Conservation (phyloP, 2,329 filamentous ascomycete species). For the Cladophialophora exuberans region DNA sequence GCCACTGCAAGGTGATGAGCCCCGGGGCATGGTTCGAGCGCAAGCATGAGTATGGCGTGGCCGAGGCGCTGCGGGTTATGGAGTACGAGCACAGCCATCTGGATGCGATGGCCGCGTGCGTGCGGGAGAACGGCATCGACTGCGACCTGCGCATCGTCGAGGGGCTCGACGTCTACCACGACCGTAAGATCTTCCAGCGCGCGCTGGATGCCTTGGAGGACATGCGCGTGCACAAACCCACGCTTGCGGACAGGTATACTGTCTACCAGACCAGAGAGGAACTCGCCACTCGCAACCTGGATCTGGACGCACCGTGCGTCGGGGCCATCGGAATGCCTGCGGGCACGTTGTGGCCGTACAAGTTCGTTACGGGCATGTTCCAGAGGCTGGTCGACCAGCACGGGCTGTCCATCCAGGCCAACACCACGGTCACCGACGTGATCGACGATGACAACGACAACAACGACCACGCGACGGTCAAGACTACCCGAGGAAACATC, state of each 20-base stretch:
- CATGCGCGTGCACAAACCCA: background rate
- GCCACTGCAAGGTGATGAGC: conserved; percentile 18
- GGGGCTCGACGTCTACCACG: background rate
- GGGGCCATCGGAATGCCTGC: background rate
- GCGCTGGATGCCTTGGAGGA: background rate
- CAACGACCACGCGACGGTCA: background rate
- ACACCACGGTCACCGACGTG: background rate
- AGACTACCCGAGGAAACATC: background rate
- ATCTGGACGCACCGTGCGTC: background rate
- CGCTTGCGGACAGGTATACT: background rate
- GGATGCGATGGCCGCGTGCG: background rate
- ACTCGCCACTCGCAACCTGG: background rate
- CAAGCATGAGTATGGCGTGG: background rate
- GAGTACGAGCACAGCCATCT: background rate
- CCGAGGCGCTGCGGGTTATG: background rate
- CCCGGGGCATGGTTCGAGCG: background rate
- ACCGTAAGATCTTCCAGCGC: background rate
- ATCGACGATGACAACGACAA: background rate
- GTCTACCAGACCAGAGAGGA: background rate
- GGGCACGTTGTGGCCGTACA: background rate
- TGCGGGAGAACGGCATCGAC: background rate
- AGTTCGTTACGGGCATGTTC: background rate
- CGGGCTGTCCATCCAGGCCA: background rate
- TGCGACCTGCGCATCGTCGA: background rate
- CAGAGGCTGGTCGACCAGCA: background rate